Evolutionary conservation across 208 protist genomes (phyloP).

Genomic region (Leishmania lainsoni): DNA sequence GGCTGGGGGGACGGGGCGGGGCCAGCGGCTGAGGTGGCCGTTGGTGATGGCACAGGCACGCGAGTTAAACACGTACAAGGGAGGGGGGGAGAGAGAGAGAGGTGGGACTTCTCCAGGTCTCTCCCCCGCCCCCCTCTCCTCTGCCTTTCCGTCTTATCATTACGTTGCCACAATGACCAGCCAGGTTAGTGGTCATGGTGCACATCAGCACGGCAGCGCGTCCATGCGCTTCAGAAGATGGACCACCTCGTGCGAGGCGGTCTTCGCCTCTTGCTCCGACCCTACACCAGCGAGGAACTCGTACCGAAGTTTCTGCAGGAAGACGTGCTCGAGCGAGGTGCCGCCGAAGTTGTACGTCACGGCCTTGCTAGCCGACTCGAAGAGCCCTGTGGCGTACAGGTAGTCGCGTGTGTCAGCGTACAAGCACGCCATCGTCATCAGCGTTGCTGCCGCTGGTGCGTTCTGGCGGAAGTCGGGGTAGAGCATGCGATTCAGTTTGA

Average conservation of each 20-base stretch:
- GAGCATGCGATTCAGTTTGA: slow-evolving; percentile 74
- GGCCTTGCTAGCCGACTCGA: slow-evolving; percentile 71
- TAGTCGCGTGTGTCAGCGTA: slow-evolving; percentile 92
- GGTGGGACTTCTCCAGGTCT: background rate
- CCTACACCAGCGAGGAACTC: slow-evolving; percentile 87
- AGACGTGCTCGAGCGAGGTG: slow-evolving; percentile 54
- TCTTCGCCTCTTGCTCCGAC: slow-evolving; percentile 84
- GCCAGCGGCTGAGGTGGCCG: too few species aligned
- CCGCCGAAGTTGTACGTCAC: slow-evolving; percentile 67
- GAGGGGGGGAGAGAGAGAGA: background rate
- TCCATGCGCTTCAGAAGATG: slow-evolving; percentile 73
- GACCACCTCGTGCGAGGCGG: slow-evolving; percentile 75
- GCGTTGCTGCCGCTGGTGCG: slow-evolving; percentile 55
- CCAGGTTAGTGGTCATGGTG: background rate
- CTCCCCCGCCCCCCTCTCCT: too few species aligned
- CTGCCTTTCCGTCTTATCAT: background rate
- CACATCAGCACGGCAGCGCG: slow-evolving; percentile 29
- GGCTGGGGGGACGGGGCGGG: too few species aligned
- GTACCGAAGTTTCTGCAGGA: slow-evolving; percentile 72
- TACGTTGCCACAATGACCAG: background rate
- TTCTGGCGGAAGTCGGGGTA: slow-evolving; percentile 69
- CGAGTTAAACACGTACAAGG: too few species aligned
- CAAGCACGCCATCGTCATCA: slow-evolving; percentile 76
- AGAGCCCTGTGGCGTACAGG: slow-evolving; percentile 85
- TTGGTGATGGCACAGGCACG: too few species aligned